Percentiles rank a stretch among this genome's conserved stretches.
Conservation (phyloP, 225 moss, liverwort and hornwort species). For the Bryoerythrophyllum caledonicum region DNA sequence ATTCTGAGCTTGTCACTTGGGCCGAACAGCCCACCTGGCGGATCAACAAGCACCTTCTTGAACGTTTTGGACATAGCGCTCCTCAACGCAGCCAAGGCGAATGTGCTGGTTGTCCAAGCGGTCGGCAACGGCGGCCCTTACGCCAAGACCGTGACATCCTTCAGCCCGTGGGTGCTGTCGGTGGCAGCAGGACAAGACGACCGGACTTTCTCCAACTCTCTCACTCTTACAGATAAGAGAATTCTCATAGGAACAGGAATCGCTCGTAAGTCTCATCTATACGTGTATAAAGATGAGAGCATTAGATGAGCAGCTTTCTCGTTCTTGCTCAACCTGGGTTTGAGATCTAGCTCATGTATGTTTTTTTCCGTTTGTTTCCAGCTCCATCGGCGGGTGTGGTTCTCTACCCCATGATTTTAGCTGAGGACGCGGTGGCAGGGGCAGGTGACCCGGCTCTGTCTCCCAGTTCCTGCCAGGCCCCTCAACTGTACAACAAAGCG, state of each 20-base stretch:
- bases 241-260: slow-evolving; percentile 36
- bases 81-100: slow-evolving; percentile 71
- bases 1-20: slow-evolving; percentile 76
- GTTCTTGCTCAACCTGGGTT: background rate
- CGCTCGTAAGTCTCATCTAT: slow-evolving; percentile 19
- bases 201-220: slow-evolving; percentile 37
- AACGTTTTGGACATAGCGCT: slow-evolving; percentile 80
- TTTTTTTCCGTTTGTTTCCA: background rate
- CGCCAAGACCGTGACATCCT: slow-evolving; percentile 54
- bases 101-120: slow-evolving; percentile 82
- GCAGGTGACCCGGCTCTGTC: slow-evolving; percentile 31
- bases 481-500: slow-evolving; percentile 52
- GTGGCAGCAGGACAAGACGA: slow-evolving; percentile 58
- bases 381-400: slow-evolving; percentile 27
- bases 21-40: slow-evolving; percentile 78
- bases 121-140: slow-evolving; percentile 60
- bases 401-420: slow-evolving; percentile 39
- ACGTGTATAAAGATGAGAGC: background rate
- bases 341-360: background rate
- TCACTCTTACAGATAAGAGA: slow-evolving; percentile 28
- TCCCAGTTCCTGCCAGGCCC: slow-evolving; percentile 59
- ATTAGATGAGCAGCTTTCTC: background rate
- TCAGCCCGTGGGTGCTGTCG: slow-evolving; percentile 54
- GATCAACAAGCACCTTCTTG: slow-evolving; percentile 67
- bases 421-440: slow-evolving; percentile 40